Evolutionary conservation across 371 early-diverging fungal species (phyloP).

Genomic region (Batkoa obscura): DNA sequence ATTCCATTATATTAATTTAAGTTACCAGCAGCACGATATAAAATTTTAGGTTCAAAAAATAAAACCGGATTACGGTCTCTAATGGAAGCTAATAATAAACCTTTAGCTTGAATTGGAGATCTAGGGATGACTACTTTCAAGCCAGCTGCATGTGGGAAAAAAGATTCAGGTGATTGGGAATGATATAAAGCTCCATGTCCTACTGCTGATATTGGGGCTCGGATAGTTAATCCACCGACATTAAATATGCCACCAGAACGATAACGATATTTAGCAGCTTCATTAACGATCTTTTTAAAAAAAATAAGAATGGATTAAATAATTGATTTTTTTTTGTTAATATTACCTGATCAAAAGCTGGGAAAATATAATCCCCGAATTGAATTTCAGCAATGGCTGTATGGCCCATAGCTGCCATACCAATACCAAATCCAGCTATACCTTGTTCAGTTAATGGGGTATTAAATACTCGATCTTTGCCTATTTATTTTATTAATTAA

Average conservation of each 20-base stretch:
- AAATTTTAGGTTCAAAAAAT: constrained; percentile 92
- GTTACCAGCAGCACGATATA: constrained; percentile 80
- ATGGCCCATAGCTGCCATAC: constrained; percentile 88
- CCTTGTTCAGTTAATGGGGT: constrained; percentile 94
- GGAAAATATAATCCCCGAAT: constrained; percentile 96
- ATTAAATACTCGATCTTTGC: constrained; percentile 85
- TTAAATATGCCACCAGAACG: constrained; percentile 85
- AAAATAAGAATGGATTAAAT: no score
- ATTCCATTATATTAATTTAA: background rate
- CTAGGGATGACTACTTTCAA: constrained; percentile 85
- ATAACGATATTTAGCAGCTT: constrained; percentile 94
- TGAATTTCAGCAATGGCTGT: constrained; percentile 97
- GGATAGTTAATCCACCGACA: constrained; percentile 78
- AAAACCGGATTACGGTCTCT: constrained; percentile 88
- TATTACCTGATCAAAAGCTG: constrained; percentile 85
- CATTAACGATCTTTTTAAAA: constrained; percentile 56
- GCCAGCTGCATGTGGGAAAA: constrained; percentile 91
- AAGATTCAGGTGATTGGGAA: constrained; percentile 88
- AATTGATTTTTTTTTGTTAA: background rate
- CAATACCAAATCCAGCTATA: constrained; percentile 92
- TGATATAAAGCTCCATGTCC: constrained; percentile 98
- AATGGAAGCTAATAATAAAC: constrained; percentile 78
- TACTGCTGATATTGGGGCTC: constrained; percentile 87
- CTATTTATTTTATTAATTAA: constrained; percentile 6
- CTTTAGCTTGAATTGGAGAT: constrained; percentile 91